These are phyloP conservation scores for Cercospora sp. DNA, from an alignment of 2,329 filamentous ascomycete genomes.

Conservation along the genomic window DNA sequence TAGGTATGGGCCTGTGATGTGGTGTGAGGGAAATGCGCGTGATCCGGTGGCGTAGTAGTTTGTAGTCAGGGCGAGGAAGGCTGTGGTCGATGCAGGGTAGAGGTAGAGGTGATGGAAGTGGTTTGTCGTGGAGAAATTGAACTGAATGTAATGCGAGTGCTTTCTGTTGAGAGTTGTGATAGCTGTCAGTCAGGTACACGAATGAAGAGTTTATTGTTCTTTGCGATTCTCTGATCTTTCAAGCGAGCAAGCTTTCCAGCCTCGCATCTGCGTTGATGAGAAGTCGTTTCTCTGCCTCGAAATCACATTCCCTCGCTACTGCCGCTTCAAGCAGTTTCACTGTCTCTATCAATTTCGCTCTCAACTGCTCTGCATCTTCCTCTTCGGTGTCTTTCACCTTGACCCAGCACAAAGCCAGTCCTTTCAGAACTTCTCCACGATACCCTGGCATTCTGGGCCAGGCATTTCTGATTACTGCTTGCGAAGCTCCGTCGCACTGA, in stretches of 20 bases:
- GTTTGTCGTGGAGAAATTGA: background rate
- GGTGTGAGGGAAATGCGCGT: constrained; percentile 3
- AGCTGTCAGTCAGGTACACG: background rate
- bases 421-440: constrained; percentile 64
- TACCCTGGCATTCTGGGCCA: constrained; percentile 70
- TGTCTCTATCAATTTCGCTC: constrained; percentile 30
- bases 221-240: background rate
- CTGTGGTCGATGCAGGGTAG: too few species aligned
- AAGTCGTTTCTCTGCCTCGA: constrained; percentile 31
- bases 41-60: background rate
- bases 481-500: constrained; percentile 57
- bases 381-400: constrained; percentile 16
- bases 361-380: constrained; percentile 11
- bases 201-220: background rate
- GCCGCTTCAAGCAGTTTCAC: constrained; percentile 32
- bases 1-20: constrained; percentile 1
- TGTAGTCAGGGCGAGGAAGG: background rate
- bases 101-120: background rate
- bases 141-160: background rate
- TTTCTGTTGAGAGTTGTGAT: background rate
- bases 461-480: constrained; percentile 60
- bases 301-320: constrained; percentile 30
- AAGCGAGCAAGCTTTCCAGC: constrained; percentile 33
- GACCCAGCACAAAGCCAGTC: constrained; percentile 49
- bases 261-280: constrained; percentile 36